Conservation (phyloP, 495 filamentous ascomycete species). For the Podospora pseudocomata region DNA sequence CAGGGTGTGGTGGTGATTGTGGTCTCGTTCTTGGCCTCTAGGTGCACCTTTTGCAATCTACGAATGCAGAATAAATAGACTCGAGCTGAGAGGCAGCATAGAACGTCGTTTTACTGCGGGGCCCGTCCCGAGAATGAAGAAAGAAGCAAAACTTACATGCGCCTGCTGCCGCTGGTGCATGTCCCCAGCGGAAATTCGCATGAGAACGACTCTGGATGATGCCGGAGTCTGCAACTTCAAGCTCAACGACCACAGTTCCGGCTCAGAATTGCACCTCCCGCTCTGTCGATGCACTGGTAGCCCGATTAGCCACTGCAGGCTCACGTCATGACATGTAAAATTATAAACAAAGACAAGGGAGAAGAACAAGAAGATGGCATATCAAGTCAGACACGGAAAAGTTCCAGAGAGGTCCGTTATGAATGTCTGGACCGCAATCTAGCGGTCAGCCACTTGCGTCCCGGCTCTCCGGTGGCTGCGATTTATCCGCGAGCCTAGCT, state of each 20-base stretch:
- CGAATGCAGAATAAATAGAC: neutral
- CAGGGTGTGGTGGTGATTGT: neutral
- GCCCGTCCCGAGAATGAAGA: constrained; percentile 8
- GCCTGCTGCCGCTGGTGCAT: constrained; percentile 20
- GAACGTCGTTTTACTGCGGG: neutral
- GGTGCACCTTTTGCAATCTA: neutral
- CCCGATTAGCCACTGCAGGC: neutral
- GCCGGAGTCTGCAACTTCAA: neutral
- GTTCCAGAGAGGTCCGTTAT: neutral
- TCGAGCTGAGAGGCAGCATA: neutral
- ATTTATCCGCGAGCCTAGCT: constrained; percentile 29
- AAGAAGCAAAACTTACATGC: constrained; percentile 18
- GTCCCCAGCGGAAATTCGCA: constrained; percentile 12
- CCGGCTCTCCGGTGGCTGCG: constrained; percentile 27
- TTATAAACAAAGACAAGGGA: neutral
- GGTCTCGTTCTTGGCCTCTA: neutral
- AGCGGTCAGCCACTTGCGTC: constrained; percentile 25
- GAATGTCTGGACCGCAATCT: constrained; percentile 17
- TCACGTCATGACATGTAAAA: constrained; percentile 16
- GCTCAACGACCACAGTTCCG: neutral
- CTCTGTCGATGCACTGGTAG: neutral
- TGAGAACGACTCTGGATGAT: neutral
- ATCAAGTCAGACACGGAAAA: constrained; percentile 5
- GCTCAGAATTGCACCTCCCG: neutral
- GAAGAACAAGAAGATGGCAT: neutral